Percentiles rank a stretch among this genome's conserved stretches.
Evolutionary conservation across 768 basidiomycete genomes (phyloP).

Genomic region (Terana coerulea): DNA sequence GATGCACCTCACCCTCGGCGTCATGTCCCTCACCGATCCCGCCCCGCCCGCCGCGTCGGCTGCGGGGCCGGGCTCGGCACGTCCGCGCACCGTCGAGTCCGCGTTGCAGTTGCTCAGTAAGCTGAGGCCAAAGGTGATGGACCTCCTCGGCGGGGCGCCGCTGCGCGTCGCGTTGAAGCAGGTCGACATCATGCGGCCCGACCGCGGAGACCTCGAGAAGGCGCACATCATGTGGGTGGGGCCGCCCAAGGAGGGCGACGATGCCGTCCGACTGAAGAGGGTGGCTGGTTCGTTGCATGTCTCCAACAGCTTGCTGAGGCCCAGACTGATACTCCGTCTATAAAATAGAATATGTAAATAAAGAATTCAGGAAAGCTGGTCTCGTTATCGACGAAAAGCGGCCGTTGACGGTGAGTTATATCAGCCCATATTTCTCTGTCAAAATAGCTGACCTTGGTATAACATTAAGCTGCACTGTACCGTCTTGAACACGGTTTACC

Average conservation of each 20-base stretch:
- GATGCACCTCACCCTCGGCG: conserved; percentile 74
- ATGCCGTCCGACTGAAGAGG: conserved; percentile 26
- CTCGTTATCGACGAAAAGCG: conserved; percentile 29
- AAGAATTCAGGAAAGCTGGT: conserved; percentile 28
- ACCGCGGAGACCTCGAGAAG: conserved; percentile 30
- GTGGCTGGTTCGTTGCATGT: conserved; percentile 32
- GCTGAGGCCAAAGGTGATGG: conserved; percentile 36
- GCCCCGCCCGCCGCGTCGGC: neutral
- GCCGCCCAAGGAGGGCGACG: conserved; percentile 34
- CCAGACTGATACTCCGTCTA: neutral
- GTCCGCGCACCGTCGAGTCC: conserved; percentile 15
- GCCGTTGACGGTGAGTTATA: conserved; percentile 30
- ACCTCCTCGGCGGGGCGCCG: conserved; percentile 31
- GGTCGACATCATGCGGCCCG: conserved; percentile 48
- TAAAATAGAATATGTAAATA: conserved; percentile 32
- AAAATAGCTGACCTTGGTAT: neutral
- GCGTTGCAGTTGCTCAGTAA: conserved; percentile 24
- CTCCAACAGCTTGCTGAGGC: neutral
- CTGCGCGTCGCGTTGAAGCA: conserved; percentile 41
- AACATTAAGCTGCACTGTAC: conserved; percentile 34
- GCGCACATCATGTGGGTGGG: conserved; percentile 59
- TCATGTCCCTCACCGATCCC: conserved; percentile 50
- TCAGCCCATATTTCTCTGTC: neutral
- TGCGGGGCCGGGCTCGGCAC: neutral
- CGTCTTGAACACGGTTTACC: conserved; percentile 33